Base-by-base conservation (phyloP, 768 basidiomycete genomes). In the Lenzites betulinus region DNA sequence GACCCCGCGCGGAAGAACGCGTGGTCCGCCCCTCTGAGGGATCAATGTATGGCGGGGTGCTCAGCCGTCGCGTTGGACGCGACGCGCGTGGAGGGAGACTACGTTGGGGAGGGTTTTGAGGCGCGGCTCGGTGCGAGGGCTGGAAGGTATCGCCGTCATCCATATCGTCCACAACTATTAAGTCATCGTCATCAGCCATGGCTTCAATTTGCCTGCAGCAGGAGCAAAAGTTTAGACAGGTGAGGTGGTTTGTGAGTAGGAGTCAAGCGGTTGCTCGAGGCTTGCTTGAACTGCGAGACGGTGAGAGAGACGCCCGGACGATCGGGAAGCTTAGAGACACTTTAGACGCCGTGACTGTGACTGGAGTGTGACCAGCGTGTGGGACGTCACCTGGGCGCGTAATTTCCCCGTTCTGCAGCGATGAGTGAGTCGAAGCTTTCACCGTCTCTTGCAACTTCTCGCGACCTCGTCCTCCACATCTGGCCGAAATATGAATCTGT, bases 401-500 rank as follows among this genome's bases (percentile, higher is more conserved):
- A 51, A 51, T 20, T 22, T 18, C 15, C n/a, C 33, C 35, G 15
- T 20, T 44, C 41, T 16, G 39, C n/a, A 25, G 41, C 30, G n/a
- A 62, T 62, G 60, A 52, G 43, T 36, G 51, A 62, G 43, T 50
- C 50, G 33, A 62, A 62, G 43, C 39, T 63, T 11, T 63, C 61
- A 36, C 56, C 61, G 4, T 28, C 41, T 11, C 61, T 58, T 12
- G 61, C n/a, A n/a, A n/a, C 44, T 39, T 22, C 51, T 4, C 57
- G 42, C 48, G 26, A 49, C 26, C 15, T 59, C 26, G 59, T 62
- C 36, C 74, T 93, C 20, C 77, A 92, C 71, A 74, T 92, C 58
- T 92, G 89, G 89, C 89, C 92, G 0, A 78, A 78, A 5, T 76
- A 78, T 69, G 90, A 85, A 83, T 78, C 76, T 41, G 69, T 91